phyloP scores from a whole-genome alignment of 2,329 filamentous ascomycete species.

The Aureobasidium leucospermi region DNA sequence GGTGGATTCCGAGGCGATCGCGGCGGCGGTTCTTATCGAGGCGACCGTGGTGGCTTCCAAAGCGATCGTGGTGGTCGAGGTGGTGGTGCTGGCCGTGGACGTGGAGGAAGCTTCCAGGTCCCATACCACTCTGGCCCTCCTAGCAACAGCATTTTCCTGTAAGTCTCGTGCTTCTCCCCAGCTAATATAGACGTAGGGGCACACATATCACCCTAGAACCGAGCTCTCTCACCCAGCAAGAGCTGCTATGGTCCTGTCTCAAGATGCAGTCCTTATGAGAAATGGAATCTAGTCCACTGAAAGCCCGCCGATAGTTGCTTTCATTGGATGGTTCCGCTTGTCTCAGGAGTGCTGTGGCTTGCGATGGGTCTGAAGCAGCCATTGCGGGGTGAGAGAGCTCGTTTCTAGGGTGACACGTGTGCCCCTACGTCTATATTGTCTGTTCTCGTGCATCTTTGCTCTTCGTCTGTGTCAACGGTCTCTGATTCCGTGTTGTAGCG shows the following conservation, averaged over 20 bases:
- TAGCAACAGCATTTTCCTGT: conserved; percentile 20
- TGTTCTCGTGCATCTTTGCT: conserved; percentile 17
- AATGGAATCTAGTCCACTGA: no score
- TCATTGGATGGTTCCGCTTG: no score
- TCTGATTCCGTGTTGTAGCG: neutral
- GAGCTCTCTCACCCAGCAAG: no score
- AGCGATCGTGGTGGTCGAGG: conserved; percentile 24
- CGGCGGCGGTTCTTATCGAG: conserved; percentile 18
- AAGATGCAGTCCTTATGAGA: no score
- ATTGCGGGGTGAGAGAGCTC: no score
- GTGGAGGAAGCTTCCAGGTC: neutral
- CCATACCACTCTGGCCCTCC: neutral
- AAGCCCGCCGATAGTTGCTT: no score
- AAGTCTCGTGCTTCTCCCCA: conserved; percentile 12
- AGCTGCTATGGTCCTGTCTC: no score
- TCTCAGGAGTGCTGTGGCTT: no score
- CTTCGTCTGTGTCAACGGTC: neutral
- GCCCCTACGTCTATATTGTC: neutral
- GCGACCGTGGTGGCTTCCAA: conserved; percentile 20
- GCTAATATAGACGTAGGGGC: no score
- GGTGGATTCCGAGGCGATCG: conserved; percentile 19
- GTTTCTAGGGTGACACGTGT: no score
- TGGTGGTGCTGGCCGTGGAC: conserved; percentile 15
- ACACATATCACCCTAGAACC: no score
- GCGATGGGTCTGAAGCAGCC: no score